Evolutionary conservation across 1,284 basidiomycete species (phyloP), one percentile per base, ranked within the genome.

Genomic region (Hypsizygus ulmarius): DNA sequence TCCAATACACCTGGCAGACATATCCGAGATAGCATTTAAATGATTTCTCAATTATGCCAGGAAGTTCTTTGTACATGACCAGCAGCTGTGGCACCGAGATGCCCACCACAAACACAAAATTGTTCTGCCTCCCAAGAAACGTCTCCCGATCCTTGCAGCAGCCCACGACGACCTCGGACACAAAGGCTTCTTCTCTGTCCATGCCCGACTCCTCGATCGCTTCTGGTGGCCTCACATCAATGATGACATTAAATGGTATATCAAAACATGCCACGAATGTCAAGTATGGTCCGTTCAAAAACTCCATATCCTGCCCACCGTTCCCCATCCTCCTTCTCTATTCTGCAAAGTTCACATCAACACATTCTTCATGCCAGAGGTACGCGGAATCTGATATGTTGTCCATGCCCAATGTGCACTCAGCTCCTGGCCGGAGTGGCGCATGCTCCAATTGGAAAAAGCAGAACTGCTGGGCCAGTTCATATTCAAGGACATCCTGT

Each of bases 191-290:
- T 52, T 55, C 21, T 44, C 45, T 8, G 55, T 49, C 3, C 38
- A 40, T 12, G 25, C 40, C 21, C 14, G 39, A 0, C 32, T 64
- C 2, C 11, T 37, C 1, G 42, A 51, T 12, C 46, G 50, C 7
- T 60, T 62, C 39, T 63, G 53, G 53, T 64, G 63, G 63, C 63
- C 60, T 10, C 21, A 39, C 2, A 15, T 64, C 12, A 29, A 58
- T 2, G 35, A 47, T 0, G 63, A 73, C 44, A 50, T 72, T 7
- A 43, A 58, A 2, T 64, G 64, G 60, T 68, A 63, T 45, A 47
- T 73, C 2, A 21, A 47, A 0, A 67, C 70, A 0, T 74, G 71
- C 49, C 64, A 70, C 34, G 33, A 60, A 30, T 74, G 72, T 43
- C 70, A 73, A 45, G 14, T 61, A 0, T 49, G 61, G 2, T 60